Base-by-base conservation (phyloP, 1,284 basidiomycete species). In the Coniferiporia weirii region DNA sequence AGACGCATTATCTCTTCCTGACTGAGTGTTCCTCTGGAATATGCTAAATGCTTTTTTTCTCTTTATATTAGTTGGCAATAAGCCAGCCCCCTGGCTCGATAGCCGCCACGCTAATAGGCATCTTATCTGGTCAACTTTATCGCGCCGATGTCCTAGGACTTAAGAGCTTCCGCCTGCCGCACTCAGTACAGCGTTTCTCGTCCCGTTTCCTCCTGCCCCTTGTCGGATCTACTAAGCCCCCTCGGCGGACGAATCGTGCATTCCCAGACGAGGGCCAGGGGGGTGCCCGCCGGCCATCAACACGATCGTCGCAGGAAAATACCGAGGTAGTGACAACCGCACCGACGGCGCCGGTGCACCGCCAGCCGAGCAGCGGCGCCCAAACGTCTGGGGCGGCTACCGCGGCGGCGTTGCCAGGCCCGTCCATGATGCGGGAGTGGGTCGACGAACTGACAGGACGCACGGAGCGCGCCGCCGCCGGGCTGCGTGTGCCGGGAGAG, bases 351-450 rank as follows among this genome's bases (percentile, higher is more conserved):
- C 57, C 66, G 36, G 58, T 67, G 52, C 60, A 52, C 17, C 60
- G 52, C 17, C n/a, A 57, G 20, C 60, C 55, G 43, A 52, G 20
- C 51, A 13, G 44, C 15, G 47, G 15, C 38, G 38, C 43, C 13
- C 50, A 27, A n/a, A 8, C n/a, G 7, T 48, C 57, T 27, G 51
- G 48, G 20, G 53, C 64, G 2, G 54, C 56, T 32, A 59, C 54
- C 1, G 61, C 66, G 5, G 52, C 61, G 12, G 63, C 58, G 34
- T 57, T 54, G 52, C 63, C 63, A 17, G 61, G 64, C 12, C 69
- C 70, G 45, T 85, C 84, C 2, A 85, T 88, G 34, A 76, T 94
- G 71, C 83, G 88, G 51, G 87, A 91, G 67, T 93, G 90, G 89
- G 87, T 93, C 40, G 80, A 87, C 61, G 88, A 89, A 66, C 71